phyloP scores from a whole-genome alignment of 1,139 yeast genomes.

The Pichia sp. region DNA sequence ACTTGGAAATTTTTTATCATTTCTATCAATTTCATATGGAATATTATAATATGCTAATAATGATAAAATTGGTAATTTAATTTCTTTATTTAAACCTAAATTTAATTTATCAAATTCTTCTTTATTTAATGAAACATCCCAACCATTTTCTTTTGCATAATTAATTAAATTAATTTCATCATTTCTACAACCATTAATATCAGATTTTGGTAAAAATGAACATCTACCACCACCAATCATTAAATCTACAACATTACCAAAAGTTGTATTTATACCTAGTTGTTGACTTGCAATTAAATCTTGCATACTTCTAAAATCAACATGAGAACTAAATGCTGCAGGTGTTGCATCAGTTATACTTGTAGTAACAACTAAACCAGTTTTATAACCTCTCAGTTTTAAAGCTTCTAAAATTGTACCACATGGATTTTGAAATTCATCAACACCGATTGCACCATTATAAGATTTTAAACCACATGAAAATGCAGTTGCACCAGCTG shows the following conservation, averaged over 20 bases:
- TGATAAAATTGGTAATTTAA: slow-evolving; percentile 63
- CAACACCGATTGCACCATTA: slow-evolving; percentile 81
- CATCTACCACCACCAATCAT: slow-evolving; percentile 88
- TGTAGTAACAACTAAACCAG: slow-evolving; percentile 85
- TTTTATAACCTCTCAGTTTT: slow-evolving; percentile 64
- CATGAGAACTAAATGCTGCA: slow-evolving; percentile 79
- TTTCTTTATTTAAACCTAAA: slow-evolving; percentile 45
- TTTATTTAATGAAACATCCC: slow-evolving; percentile 60
- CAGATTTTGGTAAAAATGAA: slow-evolving; percentile 49
- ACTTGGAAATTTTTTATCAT: slow-evolving; percentile 54
- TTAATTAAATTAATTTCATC: slow-evolving; percentile 60
- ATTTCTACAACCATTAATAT: slow-evolving; percentile 54
- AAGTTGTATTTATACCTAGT: slow-evolving; percentile 60
- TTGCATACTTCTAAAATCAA: slow-evolving; percentile 63
- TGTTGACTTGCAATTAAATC: slow-evolving; percentile 82
- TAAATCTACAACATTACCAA: slow-evolving; percentile 62
- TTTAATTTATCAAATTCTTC: slow-evolving; percentile 47
- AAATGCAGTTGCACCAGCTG: slow-evolving; percentile 93
- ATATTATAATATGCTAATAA: slow-evolving; percentile 65
- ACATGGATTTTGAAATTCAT: slow-evolving; percentile 54
- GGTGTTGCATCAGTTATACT: slow-evolving; percentile 86
- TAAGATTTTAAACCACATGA: slow-evolving; percentile 72
- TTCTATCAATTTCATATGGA: slow-evolving; percentile 75
- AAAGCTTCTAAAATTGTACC: slow-evolving; percentile 83
- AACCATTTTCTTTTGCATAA: slow-evolving; percentile 53